Evolutionary conservation across 2,329 filamentous ascomycete species (phyloP), one percentile per base, ranked within the genome.

Genomic region (Fusarium neocosmosporiellum): DNA sequence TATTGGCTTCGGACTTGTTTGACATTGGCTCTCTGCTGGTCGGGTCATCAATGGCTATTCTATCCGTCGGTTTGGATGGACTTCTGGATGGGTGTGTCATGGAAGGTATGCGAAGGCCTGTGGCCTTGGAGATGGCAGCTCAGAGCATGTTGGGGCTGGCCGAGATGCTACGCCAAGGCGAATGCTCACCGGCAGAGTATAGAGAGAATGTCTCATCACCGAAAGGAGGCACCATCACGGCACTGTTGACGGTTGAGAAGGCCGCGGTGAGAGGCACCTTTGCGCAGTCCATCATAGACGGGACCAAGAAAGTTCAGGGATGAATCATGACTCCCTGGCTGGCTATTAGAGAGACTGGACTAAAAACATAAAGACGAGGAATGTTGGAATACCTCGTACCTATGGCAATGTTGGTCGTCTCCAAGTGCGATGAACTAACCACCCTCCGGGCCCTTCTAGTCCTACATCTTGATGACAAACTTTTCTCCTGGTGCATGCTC

Each of bases 201-300:
- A 65, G 63, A 22, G 63, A 65, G 43, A 60, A 43, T 54, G 63
- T 65, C 24, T 58, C 63, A 18, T 60, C 55, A 24, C 63, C 63
- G 10, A 65, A 60, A 55, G 63, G 63, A 22, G 43, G 39, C 48
- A 65, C 63, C 29, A 65, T 65, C 20, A 48, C 48, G 22, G 55
- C 39, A 9, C 24, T 65, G 16, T 37, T 65, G 63, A 59, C 63
- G 43, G 24, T 65, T 36, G 63, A 65, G 34, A 65, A 65, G 43
- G 63, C 63, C 13, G 63, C 27, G 31, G 63, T 59, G 27, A 65
- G 63, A 43, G 58, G 59, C 33, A 59, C 63, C 7, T 65, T 65
- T 65, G 43, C 57, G 34, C 50, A 34, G 50, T 54, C 50, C 2
- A 54, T 54, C 8, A 54, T 54, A 54, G 50, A 54, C n/a, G 50